A percentile compares a stretch with the other conserved stretches of the same genome.
Evolutionary conservation across 306 rosid genomes (phyloP).

Genomic region (Vicia sativa): DNA sequence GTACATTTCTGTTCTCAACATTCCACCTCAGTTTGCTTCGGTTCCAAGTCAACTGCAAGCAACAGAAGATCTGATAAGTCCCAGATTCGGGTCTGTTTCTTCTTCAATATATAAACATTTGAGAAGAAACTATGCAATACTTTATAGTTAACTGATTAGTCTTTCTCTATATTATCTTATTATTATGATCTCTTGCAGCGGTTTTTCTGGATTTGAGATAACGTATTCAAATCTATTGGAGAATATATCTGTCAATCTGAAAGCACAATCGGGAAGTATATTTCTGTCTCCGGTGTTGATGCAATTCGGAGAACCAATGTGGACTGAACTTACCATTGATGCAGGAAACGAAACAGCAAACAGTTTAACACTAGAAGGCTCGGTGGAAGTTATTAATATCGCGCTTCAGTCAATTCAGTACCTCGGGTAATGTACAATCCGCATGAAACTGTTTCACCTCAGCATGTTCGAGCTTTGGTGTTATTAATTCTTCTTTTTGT

Average conservation of each 20-base stretch:
- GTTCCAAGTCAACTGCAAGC: conserved; percentile 75
- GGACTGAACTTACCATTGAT: conserved; percentile 52
- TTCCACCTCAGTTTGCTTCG: conserved; percentile 83
- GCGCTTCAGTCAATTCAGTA: conserved; percentile 85
- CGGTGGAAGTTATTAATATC: conserved; percentile 66
- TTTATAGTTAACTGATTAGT: conserved; percentile 2
- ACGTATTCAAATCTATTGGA: conserved; percentile 73
- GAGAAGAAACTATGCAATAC: conserved; percentile 10
- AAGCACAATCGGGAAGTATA: conserved; percentile 62
- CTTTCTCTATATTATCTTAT: conserved; percentile 11
- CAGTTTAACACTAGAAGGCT: conserved; percentile 64
- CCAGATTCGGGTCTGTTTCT: conserved; percentile 68
- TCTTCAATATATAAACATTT: conserved; percentile 9
- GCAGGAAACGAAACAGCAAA: conserved; percentile 46
- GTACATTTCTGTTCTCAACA: conserved; percentile 62
- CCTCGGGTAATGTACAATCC: conserved; percentile 55
- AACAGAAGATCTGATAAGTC: conserved; percentile 74
- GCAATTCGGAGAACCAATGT: conserved; percentile 66
- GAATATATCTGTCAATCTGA: conserved; percentile 65
- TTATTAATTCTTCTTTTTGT: conserved; percentile 19
- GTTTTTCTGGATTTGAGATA: conserved; percentile 73
- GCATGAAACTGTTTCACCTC: not conserved
- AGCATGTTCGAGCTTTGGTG: not conserved
- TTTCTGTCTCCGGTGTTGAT: conserved; percentile 68
- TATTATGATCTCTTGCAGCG: conserved; percentile 53